Evolutionary conservation across 345 rosid genomes (phyloP), one percentile per base, ranked within the genome.

Genomic region (Citrus sinensis): DNA sequence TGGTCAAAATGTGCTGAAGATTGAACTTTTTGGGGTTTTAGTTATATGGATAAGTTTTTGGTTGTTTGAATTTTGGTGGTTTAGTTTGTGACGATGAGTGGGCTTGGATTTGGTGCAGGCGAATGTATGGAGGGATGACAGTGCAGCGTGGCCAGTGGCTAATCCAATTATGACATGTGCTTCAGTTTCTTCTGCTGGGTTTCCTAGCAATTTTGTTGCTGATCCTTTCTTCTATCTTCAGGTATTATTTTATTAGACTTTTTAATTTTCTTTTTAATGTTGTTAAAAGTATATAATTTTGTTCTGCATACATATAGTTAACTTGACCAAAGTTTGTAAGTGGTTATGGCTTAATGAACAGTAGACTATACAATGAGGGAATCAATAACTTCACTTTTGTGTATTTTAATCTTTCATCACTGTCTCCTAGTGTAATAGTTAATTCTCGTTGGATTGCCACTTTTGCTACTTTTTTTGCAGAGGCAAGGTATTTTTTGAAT

Each of bases 121-220:
- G 75, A 89, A 90, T 79, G 77, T 87, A 34, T 86, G 98, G 99
- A 94, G 87, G 62, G 88, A 94, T 80, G 88, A 86, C 66, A 89
- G 83, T 80, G 90, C 90, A 19, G 93, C 98, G 2, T 94, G 98
- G 98, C 99, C 99, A 1, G 95, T 96, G 37, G 91, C 99, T 67
- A 94, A 96, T 74, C 99, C 99, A n/a, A 89, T 96, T 73, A 39
- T 96, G 75, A 90, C 98, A 70, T 96, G 99, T 81, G 97, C 93
- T 69, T 92, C 97, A 17, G 83, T 86, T 71, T 88, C 98, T 17
- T 87, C 82, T 78, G 86, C 98, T 81, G 93, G 93, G 67, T 85
- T 90, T 65, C 92, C 95, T 60, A 96, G 99, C 76, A 96, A 92
- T 78, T 96, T 96, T 73, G 94, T 94, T 55, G 98, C 99, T 62